Base-by-base conservation (phyloP, 1,139 yeast species). In the Ogataea hybrid region DNA sequence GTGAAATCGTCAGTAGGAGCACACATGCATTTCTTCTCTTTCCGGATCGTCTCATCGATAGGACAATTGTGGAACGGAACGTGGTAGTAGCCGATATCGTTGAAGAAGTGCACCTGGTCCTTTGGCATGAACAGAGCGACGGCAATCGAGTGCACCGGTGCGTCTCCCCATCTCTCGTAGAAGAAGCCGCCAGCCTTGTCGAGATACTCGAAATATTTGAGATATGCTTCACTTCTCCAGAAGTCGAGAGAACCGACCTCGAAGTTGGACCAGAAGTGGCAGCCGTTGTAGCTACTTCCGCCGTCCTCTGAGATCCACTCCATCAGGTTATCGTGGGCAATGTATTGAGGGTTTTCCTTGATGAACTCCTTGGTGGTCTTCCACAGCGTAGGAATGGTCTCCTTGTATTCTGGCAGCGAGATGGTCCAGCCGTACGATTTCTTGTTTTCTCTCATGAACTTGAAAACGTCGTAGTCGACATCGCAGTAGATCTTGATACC, bases 231-330 rank as follows among this genome's bases (percentile, higher is more conserved):
- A 17, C 71, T 60, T 57, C 84, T 63, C 68, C 78, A 75, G 47
- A 78, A 64, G 50, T 75, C 68, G 57, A 81, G 64, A 49, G 71
- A 68, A 21, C 79, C 85, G 48, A 81, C 71, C 59, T 81, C 87
- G 56, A 81, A 81, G 63, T 81, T 81, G 32, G 84, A 75, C 86
- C 87, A 81, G 67, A 79, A 81, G 60, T 81, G 87, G 56, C 87
- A 81, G 32, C 79, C 66, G 56, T 79, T 81, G 58, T 79, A 81
- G 27, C 72, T 68, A 21, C 65, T 62, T 42, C 77, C 79, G 6
- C 61, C 56, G 48, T 70, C 74, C 49, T 70, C 68, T 39, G 76
- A 68, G 45, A 87, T 66, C 71, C 86, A 87, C 35, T 80, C 78
- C 73, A 85, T 65, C 65, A 86, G 65, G 61, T 85, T 87, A 63